A percentile compares a stretch with the other conserved stretches of the same genome.
Evolutionary conservation across 140 eudicot genomes (phyloP).

Genomic region (Ambrosia hybrid): DNA sequence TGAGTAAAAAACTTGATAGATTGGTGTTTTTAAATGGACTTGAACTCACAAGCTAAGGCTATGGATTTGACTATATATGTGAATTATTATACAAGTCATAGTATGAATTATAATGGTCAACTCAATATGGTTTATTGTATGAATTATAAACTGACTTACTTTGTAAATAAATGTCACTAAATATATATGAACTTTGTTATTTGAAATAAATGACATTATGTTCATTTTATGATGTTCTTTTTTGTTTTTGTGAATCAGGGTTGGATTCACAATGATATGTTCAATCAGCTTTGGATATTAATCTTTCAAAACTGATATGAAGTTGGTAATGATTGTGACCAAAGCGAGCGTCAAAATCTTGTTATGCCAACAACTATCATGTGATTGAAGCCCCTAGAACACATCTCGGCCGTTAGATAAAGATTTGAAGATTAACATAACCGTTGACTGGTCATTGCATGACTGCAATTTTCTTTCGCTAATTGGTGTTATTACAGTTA

Average conservation of each 20-base stretch:
- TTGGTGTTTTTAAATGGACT: too few species aligned
- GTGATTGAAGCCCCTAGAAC: constrained; percentile 37
- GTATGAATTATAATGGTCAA: neutral
- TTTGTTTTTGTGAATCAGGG: constrained; percentile 39
- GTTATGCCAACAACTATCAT: constrained; percentile 38
- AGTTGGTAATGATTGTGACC: constrained; percentile 51
- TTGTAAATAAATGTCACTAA: too few species aligned
- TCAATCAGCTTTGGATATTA: constrained; percentile 20
- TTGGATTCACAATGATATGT: constrained; percentile 4
- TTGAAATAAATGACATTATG: neutral
- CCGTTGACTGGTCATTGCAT: constrained; percentile 17
- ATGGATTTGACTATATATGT: neutral
- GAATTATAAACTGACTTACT: too few species aligned
- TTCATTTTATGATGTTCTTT: too few species aligned
- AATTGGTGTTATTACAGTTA: constrained; percentile 17
- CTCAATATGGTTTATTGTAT: too few species aligned
- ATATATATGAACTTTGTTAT: neutral
- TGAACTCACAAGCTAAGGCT: too few species aligned
- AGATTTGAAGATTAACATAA: constrained; percentile 16
- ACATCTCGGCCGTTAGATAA: constrained; percentile 5
- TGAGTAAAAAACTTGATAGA: too few species aligned
- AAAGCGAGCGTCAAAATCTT: constrained; percentile 42
- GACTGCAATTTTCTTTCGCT: constrained; percentile 29
- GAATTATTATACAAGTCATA: constrained; percentile 2
- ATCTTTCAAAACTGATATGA: constrained; percentile 33